Base-by-base conservation (phyloP, 306 rosid genomes). In the Prunus fruticosa region DNA sequence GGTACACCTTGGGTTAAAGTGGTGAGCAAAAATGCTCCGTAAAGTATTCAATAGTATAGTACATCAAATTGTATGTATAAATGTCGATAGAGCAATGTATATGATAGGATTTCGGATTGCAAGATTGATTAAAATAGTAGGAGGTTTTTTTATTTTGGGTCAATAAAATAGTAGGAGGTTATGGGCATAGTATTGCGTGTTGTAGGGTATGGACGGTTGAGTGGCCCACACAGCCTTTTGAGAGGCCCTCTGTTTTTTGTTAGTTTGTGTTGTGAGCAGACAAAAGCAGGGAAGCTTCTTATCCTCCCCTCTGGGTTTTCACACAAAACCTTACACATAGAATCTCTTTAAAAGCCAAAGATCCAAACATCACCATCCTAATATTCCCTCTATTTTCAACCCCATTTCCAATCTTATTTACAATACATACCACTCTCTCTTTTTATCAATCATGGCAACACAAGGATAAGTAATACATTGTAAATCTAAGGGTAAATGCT, bases 271-370 rank as follows among this genome's bases (percentile, higher is more conserved):
- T 92, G 76, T 89, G 91, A 89, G 95, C 92, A 87, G 97, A 94
- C 96, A 94, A 93, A 91, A 94, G 98, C 96, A 90, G 92, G 81
- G 96, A 92, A 88, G 93, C 93, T 92, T 92, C 97, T 86, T 83
- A 86, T 88, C 91, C 90, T 76, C 85, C 85, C 81, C 90, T 76
- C 84, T 74, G 71, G 72, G 90, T 88, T 83, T 89, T 89, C 94
- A 87, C 90, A 87, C 89, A 77, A 63, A 38, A 71, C 79, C 84
- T 81, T 82, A 84, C 89, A 81, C 91, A 69, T 81, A 79, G 96
- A 93, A 89, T 89, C 91, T 91, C 85, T 66, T 82, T 82, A 71
- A 91, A 89, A 93, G 86, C 88, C 76, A 69, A 69, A 83, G 62
- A 52, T 38, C 34, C 56, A 20, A 27, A 69, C 23, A 43, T 41